A percentile compares a stretch with the other conserved stretches of the same genome.
phyloP scores from a whole-genome alignment of 2,329 filamentous ascomycete genomes.

The Xylariaceae sp. region DNA sequence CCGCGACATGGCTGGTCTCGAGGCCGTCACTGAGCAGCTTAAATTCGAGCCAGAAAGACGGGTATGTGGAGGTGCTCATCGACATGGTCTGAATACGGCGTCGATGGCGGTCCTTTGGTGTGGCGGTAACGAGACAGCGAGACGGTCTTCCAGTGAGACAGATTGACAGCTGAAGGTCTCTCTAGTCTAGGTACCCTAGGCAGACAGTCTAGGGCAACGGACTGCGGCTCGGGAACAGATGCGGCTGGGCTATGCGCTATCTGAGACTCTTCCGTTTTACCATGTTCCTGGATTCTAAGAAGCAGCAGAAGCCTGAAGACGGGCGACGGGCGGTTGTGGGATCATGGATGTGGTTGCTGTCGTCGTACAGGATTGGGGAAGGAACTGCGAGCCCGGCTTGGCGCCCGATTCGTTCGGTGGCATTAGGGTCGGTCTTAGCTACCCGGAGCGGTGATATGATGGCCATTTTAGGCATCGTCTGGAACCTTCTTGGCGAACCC shows the following conservation, averaged over 20 bases:
- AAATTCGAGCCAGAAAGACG: slow-evolving; percentile 43
- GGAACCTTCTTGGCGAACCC: neutral
- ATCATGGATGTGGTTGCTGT: neutral
- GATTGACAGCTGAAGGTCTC: neutral
- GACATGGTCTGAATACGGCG: neutral
- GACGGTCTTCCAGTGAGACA: neutral
- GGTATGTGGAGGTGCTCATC: neutral
- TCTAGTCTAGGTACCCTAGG: neutral
- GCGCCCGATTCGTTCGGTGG: slow-evolving; percentile 14
- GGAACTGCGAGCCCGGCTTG: slow-evolving; percentile 13
- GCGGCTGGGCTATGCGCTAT: neutral
- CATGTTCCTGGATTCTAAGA: neutral
- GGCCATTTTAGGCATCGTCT: neutral
- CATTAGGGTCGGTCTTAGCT: slow-evolving; percentile 4
- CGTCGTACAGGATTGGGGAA: slow-evolving; percentile 4
- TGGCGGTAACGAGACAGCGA: neutral
- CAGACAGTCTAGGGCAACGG: neutral
- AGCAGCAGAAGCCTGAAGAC: neutral
- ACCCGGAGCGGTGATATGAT: neutral
- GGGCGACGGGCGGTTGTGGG: neutral
- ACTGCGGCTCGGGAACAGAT: neutral
- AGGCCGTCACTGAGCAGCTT: slow-evolving; percentile 41
- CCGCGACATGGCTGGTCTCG: slow-evolving; percentile 19
- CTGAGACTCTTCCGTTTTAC: neutral
- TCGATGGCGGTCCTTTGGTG: neutral